Conservation (phyloP, 73 alveolate genomes). For the Breviolum minutum region DNA sequence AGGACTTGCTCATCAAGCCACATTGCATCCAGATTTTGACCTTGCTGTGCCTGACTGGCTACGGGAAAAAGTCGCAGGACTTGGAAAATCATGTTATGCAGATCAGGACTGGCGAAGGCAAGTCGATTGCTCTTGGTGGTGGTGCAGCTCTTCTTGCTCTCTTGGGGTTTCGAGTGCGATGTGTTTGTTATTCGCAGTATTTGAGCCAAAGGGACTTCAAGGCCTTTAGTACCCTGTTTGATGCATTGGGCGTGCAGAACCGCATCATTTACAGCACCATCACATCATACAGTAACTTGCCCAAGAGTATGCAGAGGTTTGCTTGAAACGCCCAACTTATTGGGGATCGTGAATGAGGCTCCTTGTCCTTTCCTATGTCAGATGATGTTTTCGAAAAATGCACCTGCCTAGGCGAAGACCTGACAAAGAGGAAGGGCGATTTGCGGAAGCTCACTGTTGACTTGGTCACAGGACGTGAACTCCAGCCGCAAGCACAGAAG, state of each 20-base stretch:
- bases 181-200: conserved; percentile 93
- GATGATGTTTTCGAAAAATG: background rate
- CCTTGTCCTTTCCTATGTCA: background rate
- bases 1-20: conserved; percentile 48
- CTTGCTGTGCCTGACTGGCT: conserved; percentile 28
- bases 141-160: conserved; percentile 95
- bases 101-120: conserved; percentile 96
- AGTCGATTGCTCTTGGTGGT: conserved; percentile 95
- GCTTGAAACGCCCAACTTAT: too few species aligned
- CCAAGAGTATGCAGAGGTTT: too few species aligned
- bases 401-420: conserved; percentile 25
- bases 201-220: conserved; percentile 94
- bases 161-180: conserved; percentile 91
- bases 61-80: background rate
- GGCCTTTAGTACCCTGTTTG: conserved; percentile 79
- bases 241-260: background rate
- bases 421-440: conserved; percentile 2
- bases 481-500: too few species aligned
- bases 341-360: too few species aligned
- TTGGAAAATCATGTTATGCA: conserved; percentile 93
- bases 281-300: conserved; percentile 26
- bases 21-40: conserved; percentile 25
- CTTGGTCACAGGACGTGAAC: background rate
- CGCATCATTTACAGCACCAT: conserved; percentile 93
- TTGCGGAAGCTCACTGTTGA: conserved; percentile 10